A percentile compares a stretch with the other conserved stretches of the same genome.
Conservation (phyloP, 139 green algal genomes). For the Closterium sp. region DNA sequence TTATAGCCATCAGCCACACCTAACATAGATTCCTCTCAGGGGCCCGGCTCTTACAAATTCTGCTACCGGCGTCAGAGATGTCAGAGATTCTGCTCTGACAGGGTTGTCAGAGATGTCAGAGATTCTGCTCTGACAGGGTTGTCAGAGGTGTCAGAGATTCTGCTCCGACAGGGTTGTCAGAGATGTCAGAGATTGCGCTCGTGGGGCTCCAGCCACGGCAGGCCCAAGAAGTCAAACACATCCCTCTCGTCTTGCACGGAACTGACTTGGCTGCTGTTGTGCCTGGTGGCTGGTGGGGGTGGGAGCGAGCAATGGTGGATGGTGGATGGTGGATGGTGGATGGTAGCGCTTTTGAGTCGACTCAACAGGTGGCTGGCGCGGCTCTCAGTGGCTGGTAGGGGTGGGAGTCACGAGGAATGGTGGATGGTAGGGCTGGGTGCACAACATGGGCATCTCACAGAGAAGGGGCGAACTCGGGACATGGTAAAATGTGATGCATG, state of each 20-base stretch:
- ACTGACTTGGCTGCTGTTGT: not conserved
- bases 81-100: too few species aligned
- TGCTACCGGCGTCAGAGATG: too few species aligned
- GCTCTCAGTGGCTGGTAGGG: too few species aligned
- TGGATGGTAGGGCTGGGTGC: not conserved
- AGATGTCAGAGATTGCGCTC: conserved; percentile 35
- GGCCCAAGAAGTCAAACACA: conserved; percentile 39
- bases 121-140: too few species aligned
- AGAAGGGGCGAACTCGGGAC: too few species aligned
- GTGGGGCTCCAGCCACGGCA: conserved; percentile 39
- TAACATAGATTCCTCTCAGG: too few species aligned
- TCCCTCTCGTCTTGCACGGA: conserved; percentile 22
- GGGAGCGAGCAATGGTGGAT: not conserved
- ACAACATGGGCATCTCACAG: not conserved
- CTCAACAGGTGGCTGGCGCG: too few species aligned
- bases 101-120: too few species aligned
- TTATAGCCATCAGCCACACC: too few species aligned
- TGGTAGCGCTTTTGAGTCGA: not conserved
- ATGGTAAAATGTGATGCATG: too few species aligned
- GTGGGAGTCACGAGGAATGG: not conserved
- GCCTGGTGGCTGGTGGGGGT: not conserved
- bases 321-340: not conserved
- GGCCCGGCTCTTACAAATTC: too few species aligned
- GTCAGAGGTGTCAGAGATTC: not conserved
- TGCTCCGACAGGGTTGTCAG: not conserved